Base-by-base conservation (phyloP, 2,329 filamentous ascomycete species). In the Microascus cirrosus region DNA sequence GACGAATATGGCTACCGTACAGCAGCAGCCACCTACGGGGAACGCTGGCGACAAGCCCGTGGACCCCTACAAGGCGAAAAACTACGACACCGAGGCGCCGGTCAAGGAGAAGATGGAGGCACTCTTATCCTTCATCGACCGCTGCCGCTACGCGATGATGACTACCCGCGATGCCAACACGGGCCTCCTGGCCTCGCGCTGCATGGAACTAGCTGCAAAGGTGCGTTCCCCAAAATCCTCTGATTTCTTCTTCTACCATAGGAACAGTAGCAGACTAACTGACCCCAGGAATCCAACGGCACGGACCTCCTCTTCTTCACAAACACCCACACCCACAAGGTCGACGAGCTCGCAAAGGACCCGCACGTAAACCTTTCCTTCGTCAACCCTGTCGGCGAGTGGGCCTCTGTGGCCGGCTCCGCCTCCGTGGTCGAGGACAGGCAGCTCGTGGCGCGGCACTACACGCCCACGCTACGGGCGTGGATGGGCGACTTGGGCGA, bases 321-420 rank as follows among this genome's bases (percentile, higher is more conserved):
- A 67, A 95, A 95, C 77, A 91, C 89, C 61, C 88, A 93, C 69
- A 91, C 89, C 11, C 84, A 89, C 73, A 95, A 96, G 79, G 91
- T 89, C 5, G 81, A 90, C 70, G 90, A 95, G 67, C 79, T 95
- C 50, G 77, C 82, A 59, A 76, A 77, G 59, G 85, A 95, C 70
- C 76, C 85, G 0, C 81, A 89, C 64, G 80, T 91, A 74, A 95
- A 95, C 75, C 79, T 95, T 62, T 82, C 86, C 54, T 95, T 95
- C 77, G 78, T 93, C 64, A 87, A 87, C 69, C 71, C 72, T 62
- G 82, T 82, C 2, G 89, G 90, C 63, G 85, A 93, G 70, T 96
- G 91, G 91, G 90, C 90, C 0, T 94, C 89, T 2, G 76, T 95
- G 61, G 87, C 87, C n/a, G 91, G 91, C 55, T 78, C 76, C 1